Evolutionary conservation across 208 protist species (phyloP).

Genomic region (Leptomonas seymouri): DNA sequence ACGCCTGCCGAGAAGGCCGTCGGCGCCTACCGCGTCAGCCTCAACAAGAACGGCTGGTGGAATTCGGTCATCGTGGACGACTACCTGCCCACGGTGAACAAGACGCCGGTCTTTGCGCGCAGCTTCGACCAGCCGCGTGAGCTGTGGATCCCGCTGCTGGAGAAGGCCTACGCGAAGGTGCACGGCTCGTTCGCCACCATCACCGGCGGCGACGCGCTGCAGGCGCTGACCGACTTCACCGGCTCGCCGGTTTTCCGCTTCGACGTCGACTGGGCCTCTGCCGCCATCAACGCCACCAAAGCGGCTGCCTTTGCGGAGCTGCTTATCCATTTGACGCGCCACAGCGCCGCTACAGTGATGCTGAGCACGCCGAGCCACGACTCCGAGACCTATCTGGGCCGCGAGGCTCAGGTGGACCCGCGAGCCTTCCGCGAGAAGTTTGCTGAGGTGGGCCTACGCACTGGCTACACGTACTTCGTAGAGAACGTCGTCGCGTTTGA

Average conservation of each 20-base stretch:
- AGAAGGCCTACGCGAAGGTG: constrained; percentile 90
- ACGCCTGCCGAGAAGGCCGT: constrained; percentile 34
- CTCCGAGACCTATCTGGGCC: constrained; percentile 35
- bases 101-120: constrained; percentile 41
- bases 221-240: constrained; percentile 70
- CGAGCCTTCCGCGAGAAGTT: constrained; percentile 29
- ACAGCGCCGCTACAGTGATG: constrained; percentile 29
- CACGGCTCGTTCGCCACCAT: constrained; percentile 79
- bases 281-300: constrained; percentile 19
- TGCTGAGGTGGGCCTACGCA: constrained; percentile 27
- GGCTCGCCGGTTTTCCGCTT: constrained; percentile 51
- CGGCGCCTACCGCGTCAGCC: constrained; percentile 54
- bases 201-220: constrained; percentile 56
- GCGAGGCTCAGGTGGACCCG: constrained; percentile 12
- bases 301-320: constrained; percentile 6
- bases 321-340: constrained; percentile 16
- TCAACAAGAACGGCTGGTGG: constrained; percentile 78
- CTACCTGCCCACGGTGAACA: constrained; percentile 51
- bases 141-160: constrained; percentile 71
- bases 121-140: constrained; percentile 40
- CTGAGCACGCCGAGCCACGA: constrained; percentile 56
- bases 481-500: constrained; percentile 26
- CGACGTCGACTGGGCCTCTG: constrained; percentile 49
- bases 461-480: constrained; percentile 51
- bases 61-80: constrained; percentile 57